Evolutionary conservation across 441 rosid species (phyloP).

Genomic region (Biscutella laevigata): DNA sequence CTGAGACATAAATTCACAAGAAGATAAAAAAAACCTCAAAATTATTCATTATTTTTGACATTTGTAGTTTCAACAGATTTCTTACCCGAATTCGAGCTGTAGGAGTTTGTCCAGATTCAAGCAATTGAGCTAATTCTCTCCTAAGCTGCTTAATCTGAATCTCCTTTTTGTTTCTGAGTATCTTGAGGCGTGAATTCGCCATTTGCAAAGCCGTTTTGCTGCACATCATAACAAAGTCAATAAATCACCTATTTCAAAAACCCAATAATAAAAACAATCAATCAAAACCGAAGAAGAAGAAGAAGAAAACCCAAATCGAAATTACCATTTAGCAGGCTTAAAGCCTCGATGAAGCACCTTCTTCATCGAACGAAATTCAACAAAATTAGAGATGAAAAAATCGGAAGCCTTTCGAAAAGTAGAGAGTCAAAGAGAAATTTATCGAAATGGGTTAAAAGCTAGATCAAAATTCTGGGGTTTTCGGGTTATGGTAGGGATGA

Average conservation of each 20-base stretch:
- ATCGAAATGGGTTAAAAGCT: too few relatives aligned
- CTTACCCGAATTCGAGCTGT: constrained; percentile 76
- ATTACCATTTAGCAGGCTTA: constrained; percentile 87
- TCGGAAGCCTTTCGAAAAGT: too few relatives aligned
- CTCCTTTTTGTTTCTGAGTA: constrained; percentile 64
- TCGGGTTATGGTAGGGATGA: too few relatives aligned
- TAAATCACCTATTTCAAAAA: neutral
- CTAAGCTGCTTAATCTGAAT: constrained; percentile 62
- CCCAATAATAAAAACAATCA: neutral
- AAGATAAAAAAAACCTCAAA: too few relatives aligned
- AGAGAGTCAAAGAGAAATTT: too few relatives aligned
- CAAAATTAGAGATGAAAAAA: too few relatives aligned
- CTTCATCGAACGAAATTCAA: neutral
- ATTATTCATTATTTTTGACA: neutral
- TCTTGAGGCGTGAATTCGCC: constrained; percentile 64
- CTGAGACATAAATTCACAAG: constrained; percentile 28
- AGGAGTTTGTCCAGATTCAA: constrained; percentile 70
- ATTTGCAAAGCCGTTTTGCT: constrained; percentile 78
- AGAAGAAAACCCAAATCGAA: neutral
- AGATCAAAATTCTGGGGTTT: too few relatives aligned
- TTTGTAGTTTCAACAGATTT: neutral
- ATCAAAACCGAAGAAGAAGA: neutral
- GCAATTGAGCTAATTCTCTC: constrained; percentile 75
- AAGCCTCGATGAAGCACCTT: constrained; percentile 64
- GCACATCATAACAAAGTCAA: constrained; percentile 6